A percentile compares a stretch with the other conserved stretches of the same genome.
phyloP scores from a whole-genome alignment of 1,284 basidiomycete genomes.

The Cutaneotrichosporon dermatis region DNA sequence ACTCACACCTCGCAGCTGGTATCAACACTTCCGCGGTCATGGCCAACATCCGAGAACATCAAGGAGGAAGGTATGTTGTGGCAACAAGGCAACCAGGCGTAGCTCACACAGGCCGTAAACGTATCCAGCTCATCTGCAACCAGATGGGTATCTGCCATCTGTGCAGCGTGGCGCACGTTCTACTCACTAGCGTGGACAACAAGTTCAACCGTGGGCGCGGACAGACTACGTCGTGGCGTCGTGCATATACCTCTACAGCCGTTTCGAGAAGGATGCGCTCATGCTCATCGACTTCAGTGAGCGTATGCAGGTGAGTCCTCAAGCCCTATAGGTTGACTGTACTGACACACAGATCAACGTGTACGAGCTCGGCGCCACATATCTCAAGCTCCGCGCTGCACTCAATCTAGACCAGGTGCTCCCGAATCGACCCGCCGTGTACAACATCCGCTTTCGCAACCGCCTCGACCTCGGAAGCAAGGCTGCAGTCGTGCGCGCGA shows the following conservation, averaged over 20 bases:
- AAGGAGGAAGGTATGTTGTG: conserved; percentile 35
- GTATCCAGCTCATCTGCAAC: conserved; percentile 74
- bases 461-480: conserved; percentile 95
- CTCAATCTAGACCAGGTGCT: conserved; percentile 73
- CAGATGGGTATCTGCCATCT: conserved; percentile 70
- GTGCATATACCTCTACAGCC: conserved; percentile 90
- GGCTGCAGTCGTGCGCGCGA: conserved; percentile 89
- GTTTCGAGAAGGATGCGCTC: conserved; percentile 78
- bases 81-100: not conserved
- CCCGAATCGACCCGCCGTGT: conserved; percentile 77
- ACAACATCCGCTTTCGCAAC: conserved; percentile 94
- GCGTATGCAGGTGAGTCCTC: conserved; percentile 81
- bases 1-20: conserved; percentile 28
- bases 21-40: conserved; percentile 26
- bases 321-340: too few relatives aligned
- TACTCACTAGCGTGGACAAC: conserved; percentile 93
- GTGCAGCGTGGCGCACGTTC: conserved; percentile 75
- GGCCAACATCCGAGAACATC: conserved; percentile 31
- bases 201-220: conserved; percentile 90
- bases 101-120: conserved; percentile 75
- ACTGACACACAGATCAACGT: conserved; percentile 74
- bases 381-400: conserved; percentile 86
- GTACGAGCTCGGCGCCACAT: conserved; percentile 93
- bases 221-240: conserved; percentile 90
- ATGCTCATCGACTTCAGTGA: conserved; percentile 99